Evolutionary conservation across 2,329 filamentous ascomycete genomes (phyloP).

Genomic region (Zarea fungicola): DNA sequence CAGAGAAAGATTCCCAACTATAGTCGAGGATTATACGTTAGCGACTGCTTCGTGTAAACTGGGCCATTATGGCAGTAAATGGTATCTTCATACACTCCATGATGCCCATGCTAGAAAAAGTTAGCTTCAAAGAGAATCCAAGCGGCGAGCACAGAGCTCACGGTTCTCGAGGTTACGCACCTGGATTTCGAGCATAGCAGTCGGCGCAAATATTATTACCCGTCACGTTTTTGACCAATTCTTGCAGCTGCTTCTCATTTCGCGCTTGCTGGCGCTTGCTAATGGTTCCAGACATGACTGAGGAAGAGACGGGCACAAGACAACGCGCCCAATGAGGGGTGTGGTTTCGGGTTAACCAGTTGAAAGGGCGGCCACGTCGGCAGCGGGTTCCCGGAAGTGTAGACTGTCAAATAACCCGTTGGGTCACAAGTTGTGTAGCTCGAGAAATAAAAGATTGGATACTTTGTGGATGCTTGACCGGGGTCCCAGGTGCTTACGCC

Average conservation of each 20-base stretch:
- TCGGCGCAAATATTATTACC: conserved; percentile 95
- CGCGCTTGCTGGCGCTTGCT: conserved; percentile 97
- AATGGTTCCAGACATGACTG: conserved; percentile 63
- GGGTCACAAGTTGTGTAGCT: not conserved
- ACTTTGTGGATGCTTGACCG: not conserved
- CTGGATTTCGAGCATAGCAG: conserved; percentile 86
- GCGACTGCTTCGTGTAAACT: conserved; percentile 14
- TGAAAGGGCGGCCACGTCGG: not conserved
- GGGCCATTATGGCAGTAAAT: not conserved
- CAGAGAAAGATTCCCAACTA: conserved; percentile 94
- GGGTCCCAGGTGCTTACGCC: not conserved
- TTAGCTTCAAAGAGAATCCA: conserved; percentile 21
- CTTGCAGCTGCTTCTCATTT: conserved; percentile 88
- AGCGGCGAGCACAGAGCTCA: not conserved
- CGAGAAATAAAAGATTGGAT: not conserved
- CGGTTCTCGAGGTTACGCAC: conserved; percentile 51
- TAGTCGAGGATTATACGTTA: conserved; percentile 13
- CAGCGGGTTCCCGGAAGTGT: not conserved
- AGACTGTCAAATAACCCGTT: not conserved
- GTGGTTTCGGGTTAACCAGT: not conserved
- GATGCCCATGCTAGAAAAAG: conserved; percentile 74
- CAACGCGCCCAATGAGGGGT: not conserved
- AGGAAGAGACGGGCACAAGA: not conserved
- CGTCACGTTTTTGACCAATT: conserved; percentile 74
- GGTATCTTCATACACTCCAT: conserved; percentile 70